These are phyloP conservation scores for Aspergillus steynii DNA, from an alignment of 495 filamentous ascomycete genomes.

Conservation along the genomic window DNA sequence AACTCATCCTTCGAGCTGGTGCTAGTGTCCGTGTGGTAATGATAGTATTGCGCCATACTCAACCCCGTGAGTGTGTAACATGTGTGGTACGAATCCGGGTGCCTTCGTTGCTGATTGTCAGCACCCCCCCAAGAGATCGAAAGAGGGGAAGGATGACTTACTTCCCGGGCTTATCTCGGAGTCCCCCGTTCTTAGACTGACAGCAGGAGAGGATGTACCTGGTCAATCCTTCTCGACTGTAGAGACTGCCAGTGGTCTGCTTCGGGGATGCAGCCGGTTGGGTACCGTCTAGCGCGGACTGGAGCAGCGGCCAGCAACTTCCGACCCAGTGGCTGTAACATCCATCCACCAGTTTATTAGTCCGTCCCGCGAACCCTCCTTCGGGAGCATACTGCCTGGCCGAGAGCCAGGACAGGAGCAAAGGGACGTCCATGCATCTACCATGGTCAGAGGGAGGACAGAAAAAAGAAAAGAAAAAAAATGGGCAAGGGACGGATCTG, in stretches of 20 bases:
- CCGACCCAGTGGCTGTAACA: constrained; percentile 99
- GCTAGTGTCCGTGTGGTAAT: constrained; percentile 56
- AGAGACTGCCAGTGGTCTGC: constrained; percentile 51
- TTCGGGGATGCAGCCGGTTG: constrained; percentile 25
- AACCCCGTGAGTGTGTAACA: constrained; percentile 88
- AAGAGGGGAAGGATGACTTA: constrained; percentile 42
- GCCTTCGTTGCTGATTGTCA: constrained; percentile 44
- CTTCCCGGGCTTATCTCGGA: constrained; percentile 93
- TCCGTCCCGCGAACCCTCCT: constrained; percentile 86
- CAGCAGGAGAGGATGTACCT: constrained; percentile 89
- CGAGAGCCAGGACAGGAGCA: constrained; percentile 82
- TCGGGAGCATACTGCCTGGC: constrained; percentile 88
- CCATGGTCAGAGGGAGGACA: constrained; percentile 16
- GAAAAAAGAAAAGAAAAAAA: background rate
- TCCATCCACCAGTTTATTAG: constrained; percentile 97
- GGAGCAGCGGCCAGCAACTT: constrained; percentile 85
- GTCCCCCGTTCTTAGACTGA: constrained; percentile 74
- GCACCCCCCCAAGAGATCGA: constrained; percentile 6
- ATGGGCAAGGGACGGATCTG: background rate
- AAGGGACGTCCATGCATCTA: constrained; percentile 76
- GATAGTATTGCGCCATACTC: constrained; percentile 76
- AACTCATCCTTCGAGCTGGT: constrained; percentile 35
- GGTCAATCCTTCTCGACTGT: constrained; percentile 79
- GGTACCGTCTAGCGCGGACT: constrained; percentile 68
- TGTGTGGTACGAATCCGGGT: constrained; percentile 85